Conservation (phyloP, 169 alveolate genomes). For the Plasmodium knowlesi region DNA sequence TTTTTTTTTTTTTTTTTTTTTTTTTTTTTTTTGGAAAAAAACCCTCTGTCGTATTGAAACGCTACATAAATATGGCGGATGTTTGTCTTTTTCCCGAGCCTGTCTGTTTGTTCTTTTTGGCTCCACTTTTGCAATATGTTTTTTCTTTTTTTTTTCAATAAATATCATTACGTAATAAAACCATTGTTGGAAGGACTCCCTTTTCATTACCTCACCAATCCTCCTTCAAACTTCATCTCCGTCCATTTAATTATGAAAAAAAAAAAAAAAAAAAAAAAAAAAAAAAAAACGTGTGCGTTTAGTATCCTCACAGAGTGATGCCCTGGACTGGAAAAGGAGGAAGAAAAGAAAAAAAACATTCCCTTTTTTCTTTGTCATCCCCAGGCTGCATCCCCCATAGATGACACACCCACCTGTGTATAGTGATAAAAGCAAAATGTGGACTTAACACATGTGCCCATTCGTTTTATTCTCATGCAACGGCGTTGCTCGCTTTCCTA, state of each 20-base stretch:
- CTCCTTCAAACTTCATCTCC: neutral
- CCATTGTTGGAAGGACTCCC: neutral
- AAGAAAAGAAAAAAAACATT: neutral
- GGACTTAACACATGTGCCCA: neutral
- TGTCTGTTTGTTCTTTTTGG: neutral
- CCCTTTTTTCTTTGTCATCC: neutral
- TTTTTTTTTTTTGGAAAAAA: constrained; percentile 1
- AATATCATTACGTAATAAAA: neutral
- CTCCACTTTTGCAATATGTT: neutral
- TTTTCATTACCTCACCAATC: neutral
- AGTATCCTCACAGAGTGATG: neutral
- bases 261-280: neutral
- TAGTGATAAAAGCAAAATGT: neutral
- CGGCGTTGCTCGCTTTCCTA: neutral
- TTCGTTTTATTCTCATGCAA: neutral
- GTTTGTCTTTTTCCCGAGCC: neutral
- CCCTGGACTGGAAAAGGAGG: neutral
- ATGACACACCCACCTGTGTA: neutral
- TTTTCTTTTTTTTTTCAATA: constrained; percentile 10
- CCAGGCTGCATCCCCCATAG: neutral
- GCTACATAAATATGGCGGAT: neutral
- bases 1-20: constrained; percentile 21
- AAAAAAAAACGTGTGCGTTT: neutral
- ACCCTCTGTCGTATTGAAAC: neutral
- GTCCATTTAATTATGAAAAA: neutral